These are phyloP conservation scores for Pezicula rhizophila DNA, from an alignment of 2,329 filamentous ascomycete species.

Conservation along the genomic window DNA sequence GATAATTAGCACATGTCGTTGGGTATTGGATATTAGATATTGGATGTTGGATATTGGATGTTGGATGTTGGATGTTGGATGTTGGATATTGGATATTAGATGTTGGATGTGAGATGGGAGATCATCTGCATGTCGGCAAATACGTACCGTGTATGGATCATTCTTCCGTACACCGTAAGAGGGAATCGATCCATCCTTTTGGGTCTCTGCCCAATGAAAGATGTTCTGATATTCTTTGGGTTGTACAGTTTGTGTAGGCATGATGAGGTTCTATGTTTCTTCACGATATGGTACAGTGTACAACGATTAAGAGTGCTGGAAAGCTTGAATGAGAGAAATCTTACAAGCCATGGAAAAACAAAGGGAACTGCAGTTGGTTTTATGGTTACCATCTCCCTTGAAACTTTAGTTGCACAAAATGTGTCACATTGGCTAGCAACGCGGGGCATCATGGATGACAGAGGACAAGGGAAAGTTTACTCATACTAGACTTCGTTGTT, in stretches of 20 bases:
- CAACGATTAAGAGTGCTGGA: too few species aligned
- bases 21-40: neutral
- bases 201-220: constrained; percentile 55
- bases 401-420: too few species aligned
- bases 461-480: too few species aligned
- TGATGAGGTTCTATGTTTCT: neutral
- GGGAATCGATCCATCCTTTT: constrained; percentile 47
- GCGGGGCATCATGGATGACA: too few species aligned
- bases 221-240: constrained; percentile 41
- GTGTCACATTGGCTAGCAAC: too few species aligned
- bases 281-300: too few species aligned
- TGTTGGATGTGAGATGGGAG: neutral
- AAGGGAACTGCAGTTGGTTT: too few species aligned
- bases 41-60: neutral
- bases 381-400: too few species aligned
- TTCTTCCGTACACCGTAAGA: constrained; percentile 48
- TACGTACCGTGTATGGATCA: constrained; percentile 43
- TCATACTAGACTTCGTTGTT: too few species aligned
- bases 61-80: neutral
- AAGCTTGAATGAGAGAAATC: too few species aligned
- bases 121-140: neutral
- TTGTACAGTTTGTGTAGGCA: constrained; percentile 6
- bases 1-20: neutral
- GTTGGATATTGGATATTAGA: neutral
- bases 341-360: too few species aligned